Conservation (phyloP, 208 protist species). For the Leishmania braziliensis region DNA sequence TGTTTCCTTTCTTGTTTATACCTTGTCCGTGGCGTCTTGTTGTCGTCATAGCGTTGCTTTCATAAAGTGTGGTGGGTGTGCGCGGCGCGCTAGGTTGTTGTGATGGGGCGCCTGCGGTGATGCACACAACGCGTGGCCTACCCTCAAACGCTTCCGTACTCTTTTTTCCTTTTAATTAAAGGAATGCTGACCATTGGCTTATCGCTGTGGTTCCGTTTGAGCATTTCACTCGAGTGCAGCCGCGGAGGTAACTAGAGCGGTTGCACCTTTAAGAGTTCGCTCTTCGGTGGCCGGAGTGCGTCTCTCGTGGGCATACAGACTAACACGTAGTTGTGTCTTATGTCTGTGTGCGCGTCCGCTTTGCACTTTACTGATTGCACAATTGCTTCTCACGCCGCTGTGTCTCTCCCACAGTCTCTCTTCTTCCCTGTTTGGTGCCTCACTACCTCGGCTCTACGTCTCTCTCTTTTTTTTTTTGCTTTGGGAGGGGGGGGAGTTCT, state of each 20-base stretch:
- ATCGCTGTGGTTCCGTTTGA: neutral
- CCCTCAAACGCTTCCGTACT: neutral
- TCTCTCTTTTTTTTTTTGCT: conserved; percentile 7
- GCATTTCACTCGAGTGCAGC: neutral
- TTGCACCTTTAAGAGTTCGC: neutral
- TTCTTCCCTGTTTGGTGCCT: neutral
- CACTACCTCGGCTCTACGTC: neutral
- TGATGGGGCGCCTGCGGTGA: neutral
- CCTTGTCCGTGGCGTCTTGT: neutral
- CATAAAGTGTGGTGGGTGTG: neutral
- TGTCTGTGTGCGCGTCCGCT: neutral
- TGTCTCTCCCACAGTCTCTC: neutral
- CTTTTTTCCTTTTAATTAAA: neutral
- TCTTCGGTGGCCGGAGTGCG: neutral
- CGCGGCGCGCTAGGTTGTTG: neutral
- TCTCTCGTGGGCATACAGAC: neutral
- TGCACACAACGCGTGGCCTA: neutral
- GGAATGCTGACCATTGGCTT: no score
- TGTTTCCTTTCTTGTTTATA: neutral
- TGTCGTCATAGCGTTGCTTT: neutral
- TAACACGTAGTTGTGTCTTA: neutral
- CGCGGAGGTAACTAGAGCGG: neutral
- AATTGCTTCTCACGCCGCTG: neutral
- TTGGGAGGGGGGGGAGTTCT: neutral
- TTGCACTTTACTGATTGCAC: neutral